Evolutionary conservation across 1,139 yeast genomes (phyloP).

Genomic region (Geotrichum cucujoidarum): DNA sequence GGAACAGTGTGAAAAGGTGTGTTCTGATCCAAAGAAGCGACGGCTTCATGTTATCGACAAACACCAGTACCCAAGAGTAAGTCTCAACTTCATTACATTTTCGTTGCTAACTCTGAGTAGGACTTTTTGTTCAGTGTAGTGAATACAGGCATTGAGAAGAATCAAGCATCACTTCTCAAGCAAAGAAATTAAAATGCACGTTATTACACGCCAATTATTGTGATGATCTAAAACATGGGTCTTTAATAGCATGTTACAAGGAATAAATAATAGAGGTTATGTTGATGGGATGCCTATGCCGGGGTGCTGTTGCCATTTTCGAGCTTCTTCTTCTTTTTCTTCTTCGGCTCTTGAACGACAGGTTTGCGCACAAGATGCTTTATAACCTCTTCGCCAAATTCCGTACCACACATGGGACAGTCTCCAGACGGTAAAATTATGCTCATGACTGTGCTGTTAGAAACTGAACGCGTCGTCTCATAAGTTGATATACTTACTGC

Average conservation of each 20-base stretch:
- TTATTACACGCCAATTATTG: too few species aligned
- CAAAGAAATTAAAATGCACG: conserved; percentile 6
- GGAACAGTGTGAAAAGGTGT: conserved; percentile 37
- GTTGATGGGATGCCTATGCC: background rate
- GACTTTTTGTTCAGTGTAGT: conserved; percentile 18
- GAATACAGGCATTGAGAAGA: conserved; percentile 12
- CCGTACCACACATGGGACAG: conserved; percentile 68
- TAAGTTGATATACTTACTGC: conserved; percentile 35
- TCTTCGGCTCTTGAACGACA: conserved; percentile 43
- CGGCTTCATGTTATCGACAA: conserved; percentile 47
- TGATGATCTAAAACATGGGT: too few species aligned
- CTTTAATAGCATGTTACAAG: too few species aligned
- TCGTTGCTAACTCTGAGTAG: conserved; percentile 6
- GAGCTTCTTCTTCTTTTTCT: conserved; percentile 37
- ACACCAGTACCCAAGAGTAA: conserved; percentile 46
- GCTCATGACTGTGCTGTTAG: conserved; percentile 35
- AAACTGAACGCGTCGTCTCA: background rate
- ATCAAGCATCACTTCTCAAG: conserved; percentile 17
- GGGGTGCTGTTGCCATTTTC: conserved; percentile 19
- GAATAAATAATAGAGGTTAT: background rate
- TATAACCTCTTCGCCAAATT: conserved; percentile 55
- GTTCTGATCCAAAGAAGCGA: conserved; percentile 41
- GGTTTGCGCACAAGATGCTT: conserved; percentile 53
- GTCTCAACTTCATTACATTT: conserved; percentile 11
- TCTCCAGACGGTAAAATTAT: conserved; percentile 47